Conservation (phyloP, 2,329 filamentous ascomycete species). For the Trichoderma asperellum region DNA sequence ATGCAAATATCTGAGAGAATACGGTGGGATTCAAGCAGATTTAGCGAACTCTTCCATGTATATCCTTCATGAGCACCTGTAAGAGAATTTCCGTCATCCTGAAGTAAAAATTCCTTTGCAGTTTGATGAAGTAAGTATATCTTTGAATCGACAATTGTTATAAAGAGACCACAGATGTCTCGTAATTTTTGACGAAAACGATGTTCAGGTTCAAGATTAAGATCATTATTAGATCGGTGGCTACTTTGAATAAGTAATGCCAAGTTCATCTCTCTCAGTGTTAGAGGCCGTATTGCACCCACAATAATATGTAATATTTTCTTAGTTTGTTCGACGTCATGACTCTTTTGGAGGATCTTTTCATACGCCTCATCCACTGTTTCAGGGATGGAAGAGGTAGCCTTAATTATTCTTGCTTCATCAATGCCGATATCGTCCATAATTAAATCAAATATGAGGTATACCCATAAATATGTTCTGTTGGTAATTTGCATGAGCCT, state of each 20-base stretch:
- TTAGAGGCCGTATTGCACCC: constrained; percentile 34
- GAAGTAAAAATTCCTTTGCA: constrained; percentile 33
- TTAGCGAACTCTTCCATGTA: constrained; percentile 30
- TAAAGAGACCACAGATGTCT: constrained; percentile 41
- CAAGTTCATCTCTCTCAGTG: constrained; percentile 33
- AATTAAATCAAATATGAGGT: constrained; percentile 33
- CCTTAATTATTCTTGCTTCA: constrained; percentile 16
- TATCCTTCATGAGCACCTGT: background rate
- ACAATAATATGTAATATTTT: constrained; percentile 36
- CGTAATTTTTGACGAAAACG: constrained; percentile 31
- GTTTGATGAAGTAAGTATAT: constrained; percentile 36
- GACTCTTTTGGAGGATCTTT: constrained; percentile 34
- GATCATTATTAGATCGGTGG: constrained; percentile 20
- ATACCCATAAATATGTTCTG: constrained; percentile 38
- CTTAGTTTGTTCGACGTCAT: constrained; percentile 23
- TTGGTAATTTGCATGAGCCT: constrained; percentile 31
- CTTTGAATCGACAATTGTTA: constrained; percentile 30
- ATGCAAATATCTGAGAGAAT: constrained; percentile 32
- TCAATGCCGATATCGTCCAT: constrained; percentile 8
- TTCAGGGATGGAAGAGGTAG: constrained; percentile 30
- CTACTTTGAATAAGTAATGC: constrained; percentile 29
- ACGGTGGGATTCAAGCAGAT: constrained; percentile 25
- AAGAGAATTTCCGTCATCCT: background rate
- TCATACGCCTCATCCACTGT: constrained; percentile 37
- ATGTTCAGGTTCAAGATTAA: constrained; percentile 14